phyloP scores from a whole-genome alignment of 805 yeast genomes.

The Millerozyma miso region DNA sequence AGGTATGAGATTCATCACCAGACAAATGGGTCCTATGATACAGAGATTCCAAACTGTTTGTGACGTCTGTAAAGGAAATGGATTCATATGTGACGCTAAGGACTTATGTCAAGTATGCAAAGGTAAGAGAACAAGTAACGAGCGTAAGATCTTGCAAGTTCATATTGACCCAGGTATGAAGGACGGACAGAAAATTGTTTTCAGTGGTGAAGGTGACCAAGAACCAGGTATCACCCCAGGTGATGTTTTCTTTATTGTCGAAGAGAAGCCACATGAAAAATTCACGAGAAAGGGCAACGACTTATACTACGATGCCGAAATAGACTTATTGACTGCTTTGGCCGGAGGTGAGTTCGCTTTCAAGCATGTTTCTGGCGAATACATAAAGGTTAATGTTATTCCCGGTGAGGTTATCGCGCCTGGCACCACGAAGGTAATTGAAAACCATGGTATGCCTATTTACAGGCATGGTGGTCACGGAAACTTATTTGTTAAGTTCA shows the following conservation, averaged over 20 bases:
- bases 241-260: conserved; percentile 88
- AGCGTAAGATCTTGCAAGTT: conserved; percentile 91
- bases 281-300: conserved; percentile 90
- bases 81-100: conserved; percentile 80
- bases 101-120: conserved; percentile 84
- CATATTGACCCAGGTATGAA: conserved; percentile 96
- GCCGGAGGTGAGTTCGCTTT: conserved; percentile 92
- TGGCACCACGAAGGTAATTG: conserved; percentile 73
- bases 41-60: conserved; percentile 96
- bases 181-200: conserved; percentile 85
- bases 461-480: conserved; percentile 86
- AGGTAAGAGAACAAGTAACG: conserved; percentile 83
- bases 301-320: conserved; percentile 75
- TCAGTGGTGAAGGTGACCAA: conserved; percentile 96
- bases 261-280: conserved; percentile 79
- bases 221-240: conserved; percentile 94
- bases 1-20: conserved; percentile 87
- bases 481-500: conserved; percentile 79
- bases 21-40: conserved; percentile 99
- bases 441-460: conserved; percentile 97
- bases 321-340: conserved; percentile 89
- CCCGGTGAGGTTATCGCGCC: conserved; percentile 95
- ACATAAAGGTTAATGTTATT: conserved; percentile 71
- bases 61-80: conserved; percentile 88
- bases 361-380: conserved; percentile 89